Percentiles rank a stretch among this genome's conserved stretches.
Conservation (phyloP, 2,329 filamentous ascomycete species). For the Xylariales sp. region DNA sequence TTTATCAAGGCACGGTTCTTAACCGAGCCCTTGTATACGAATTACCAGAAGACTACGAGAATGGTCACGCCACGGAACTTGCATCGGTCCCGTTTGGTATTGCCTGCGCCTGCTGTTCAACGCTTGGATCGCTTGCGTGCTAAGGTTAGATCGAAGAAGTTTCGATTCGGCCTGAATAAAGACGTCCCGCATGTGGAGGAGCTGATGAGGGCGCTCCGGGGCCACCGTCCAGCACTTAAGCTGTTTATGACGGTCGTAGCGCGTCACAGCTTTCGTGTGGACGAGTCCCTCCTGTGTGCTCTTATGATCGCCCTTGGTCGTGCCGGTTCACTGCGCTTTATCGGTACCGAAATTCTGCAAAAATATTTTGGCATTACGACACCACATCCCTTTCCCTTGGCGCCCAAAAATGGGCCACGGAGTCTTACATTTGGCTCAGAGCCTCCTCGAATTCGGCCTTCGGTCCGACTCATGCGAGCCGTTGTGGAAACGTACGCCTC, state of each 20-base stretch:
- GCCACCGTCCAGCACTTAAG: slow-evolving; percentile 43
- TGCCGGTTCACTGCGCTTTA: slow-evolving; percentile 50
- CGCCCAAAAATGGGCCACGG: background rate
- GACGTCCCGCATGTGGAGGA: slow-evolving; percentile 45
- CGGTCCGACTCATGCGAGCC: slow-evolving; percentile 67
- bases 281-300: slow-evolving; percentile 56
- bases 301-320: slow-evolving; percentile 58
- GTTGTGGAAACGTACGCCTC: slow-evolving; percentile 77
- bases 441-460: slow-evolving; percentile 59
- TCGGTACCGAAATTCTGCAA: slow-evolving; percentile 49
- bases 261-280: slow-evolving; percentile 47
- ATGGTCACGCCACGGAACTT: slow-evolving; percentile 56
- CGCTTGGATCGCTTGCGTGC: slow-evolving; percentile 44
- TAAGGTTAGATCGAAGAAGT: slow-evolving; percentile 25
- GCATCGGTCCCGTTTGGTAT: slow-evolving; percentile 43
- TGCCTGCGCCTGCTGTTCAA: slow-evolving; percentile 12
- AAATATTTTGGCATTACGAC: slow-evolving; percentile 47
- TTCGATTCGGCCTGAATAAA: slow-evolving; percentile 51
- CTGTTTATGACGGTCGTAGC: slow-evolving; percentile 47
- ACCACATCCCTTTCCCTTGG: slow-evolving; percentile 14
- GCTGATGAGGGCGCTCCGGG: slow-evolving; percentile 47
- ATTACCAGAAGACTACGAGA: slow-evolving; percentile 57
- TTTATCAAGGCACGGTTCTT: slow-evolving; percentile 62
- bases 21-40: slow-evolving; percentile 59
- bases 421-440: slow-evolving; percentile 5